Evolutionary conservation across 768 basidiomycete genomes (phyloP), one percentile per base, ranked within the genome.

Genomic region (Ephemerocybe angulata): DNA sequence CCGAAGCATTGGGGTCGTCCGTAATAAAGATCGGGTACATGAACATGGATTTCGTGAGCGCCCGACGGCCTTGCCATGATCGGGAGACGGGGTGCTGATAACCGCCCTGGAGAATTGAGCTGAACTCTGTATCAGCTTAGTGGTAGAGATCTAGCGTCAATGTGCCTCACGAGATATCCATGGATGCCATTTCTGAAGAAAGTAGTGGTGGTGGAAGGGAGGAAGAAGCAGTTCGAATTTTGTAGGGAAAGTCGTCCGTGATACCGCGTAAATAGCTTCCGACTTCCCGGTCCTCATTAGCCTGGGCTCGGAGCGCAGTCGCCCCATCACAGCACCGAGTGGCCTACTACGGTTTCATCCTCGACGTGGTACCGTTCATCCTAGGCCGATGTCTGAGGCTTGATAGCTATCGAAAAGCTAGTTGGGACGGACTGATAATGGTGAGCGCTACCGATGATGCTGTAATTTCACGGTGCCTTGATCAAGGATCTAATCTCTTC

Each of bases 1-100:
- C 85, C 67, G 83, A 81, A 6, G 93, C 91, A 56, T 93, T 80
- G 1, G 93, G 87, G 56, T 98, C 93, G 70, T 98, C 96, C 17
- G 94, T 93, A 63, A 98, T 89, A 69, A 99, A 98, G 65, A 99
- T 94, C 6, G 97, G 97, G 70, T 98, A 99, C 90, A 98, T 98
- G 71, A 99, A 81, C 94, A 98, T 97, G 60, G 83, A 82, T 68
- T 93, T 95, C 24, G 87, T 86, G 65, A 95, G 82, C 55, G 82
- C 78, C 46, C 88, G 84, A 55, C 84, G 83, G 24, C 82, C 79
- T 72, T 99, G 96, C 86, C 90, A 95, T 73, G 83, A 79, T 21
- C 96, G 87, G 7, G 93, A 81, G 60, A 91, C 81, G 15, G 94
- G 89, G 72, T 98, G 93, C 55, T 90, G 86, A 75, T 96, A 97